Percentiles rank a stretch among this genome's conserved stretches.
Conservation (phyloP, 2,329 filamentous ascomycete genomes). For the Didymella pinodella region DNA sequence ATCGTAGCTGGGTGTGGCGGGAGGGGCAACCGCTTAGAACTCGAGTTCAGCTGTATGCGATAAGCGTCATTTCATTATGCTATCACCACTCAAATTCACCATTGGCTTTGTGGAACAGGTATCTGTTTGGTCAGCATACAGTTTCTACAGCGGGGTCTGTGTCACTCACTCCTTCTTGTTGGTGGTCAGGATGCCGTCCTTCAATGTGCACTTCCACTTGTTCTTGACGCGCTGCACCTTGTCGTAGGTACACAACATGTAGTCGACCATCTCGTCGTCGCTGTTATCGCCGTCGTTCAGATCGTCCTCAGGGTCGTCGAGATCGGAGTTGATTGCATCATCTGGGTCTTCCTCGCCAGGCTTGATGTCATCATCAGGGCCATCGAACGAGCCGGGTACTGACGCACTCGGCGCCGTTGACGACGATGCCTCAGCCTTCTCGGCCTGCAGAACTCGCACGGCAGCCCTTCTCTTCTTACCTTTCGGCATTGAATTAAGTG, state of each 20-base stretch:
- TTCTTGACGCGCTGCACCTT: slow-evolving; percentile 99
- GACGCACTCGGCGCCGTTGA: slow-evolving; percentile 15
- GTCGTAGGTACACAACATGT: slow-evolving; percentile 99
- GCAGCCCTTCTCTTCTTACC: slow-evolving; percentile 53
- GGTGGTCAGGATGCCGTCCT: slow-evolving; percentile 93
- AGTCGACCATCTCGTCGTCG: slow-evolving; percentile 82
- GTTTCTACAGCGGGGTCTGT: background rate
- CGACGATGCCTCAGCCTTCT: slow-evolving; percentile 55
- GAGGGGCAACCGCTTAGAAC: slow-evolving; percentile 18
- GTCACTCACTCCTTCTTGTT: slow-evolving; percentile 81
- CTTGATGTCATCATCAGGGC: slow-evolving; percentile 64
- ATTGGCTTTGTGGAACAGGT: slow-evolving; percentile 96
- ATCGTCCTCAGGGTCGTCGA: slow-evolving; percentile 92
- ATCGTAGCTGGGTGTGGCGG: slow-evolving; percentile 12
- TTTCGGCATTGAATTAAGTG: slow-evolving; percentile 66
- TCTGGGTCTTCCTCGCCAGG: slow-evolving; percentile 68
- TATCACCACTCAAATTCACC: slow-evolving; percentile 96
- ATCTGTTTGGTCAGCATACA: slow-evolving; percentile 58
- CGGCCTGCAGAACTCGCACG: slow-evolving; percentile 59
- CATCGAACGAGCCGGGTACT: slow-evolving; percentile 57
- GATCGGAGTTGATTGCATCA: slow-evolving; percentile 97
- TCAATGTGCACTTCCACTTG: slow-evolving; percentile 94
- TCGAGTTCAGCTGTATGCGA: slow-evolving; percentile 35
- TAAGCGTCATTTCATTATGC: slow-evolving; percentile 28
- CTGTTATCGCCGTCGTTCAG: slow-evolving; percentile 83